Evolutionary conservation across 2,329 filamentous ascomycete genomes (phyloP).

Genomic region (Colletotrichum sp.): DNA sequence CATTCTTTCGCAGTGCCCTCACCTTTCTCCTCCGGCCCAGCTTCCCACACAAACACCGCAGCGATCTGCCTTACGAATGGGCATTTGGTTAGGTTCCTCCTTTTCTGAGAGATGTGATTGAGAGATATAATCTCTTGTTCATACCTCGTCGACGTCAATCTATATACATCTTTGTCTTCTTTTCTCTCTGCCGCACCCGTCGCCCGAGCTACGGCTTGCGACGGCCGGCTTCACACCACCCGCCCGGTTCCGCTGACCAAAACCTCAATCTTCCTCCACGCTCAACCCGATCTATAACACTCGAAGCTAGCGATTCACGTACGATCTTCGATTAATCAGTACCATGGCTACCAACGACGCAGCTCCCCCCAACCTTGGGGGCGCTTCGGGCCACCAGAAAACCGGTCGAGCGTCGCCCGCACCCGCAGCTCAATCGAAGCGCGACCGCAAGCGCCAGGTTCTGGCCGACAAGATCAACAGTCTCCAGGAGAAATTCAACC

Average conservation of each 20-base stretch:
- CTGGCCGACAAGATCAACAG: constrained; percentile 80
- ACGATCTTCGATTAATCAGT: background rate
- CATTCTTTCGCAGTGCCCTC: constrained; percentile 8
- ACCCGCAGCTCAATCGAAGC: constrained; percentile 71
- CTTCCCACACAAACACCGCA: constrained; percentile 9
- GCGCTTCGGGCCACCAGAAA: constrained; percentile 23
- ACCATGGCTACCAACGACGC: constrained; percentile 45
- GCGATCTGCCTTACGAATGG: constrained; percentile 7
- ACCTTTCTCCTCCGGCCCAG: background rate
- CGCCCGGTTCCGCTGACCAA: background rate
- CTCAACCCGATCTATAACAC: background rate
- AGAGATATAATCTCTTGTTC: background rate
- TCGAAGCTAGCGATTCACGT: background rate
- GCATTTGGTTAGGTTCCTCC: background rate
- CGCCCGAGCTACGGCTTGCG: constrained; percentile 5
- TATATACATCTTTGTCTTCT: background rate
- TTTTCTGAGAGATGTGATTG: background rate
- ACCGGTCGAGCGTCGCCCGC: constrained; percentile 40
- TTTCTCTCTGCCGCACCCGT: background rate
- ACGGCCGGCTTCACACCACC: constrained; percentile 1
- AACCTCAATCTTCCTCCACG: background rate
- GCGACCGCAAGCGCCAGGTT: constrained; percentile 86
- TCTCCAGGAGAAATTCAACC: constrained; percentile 78
- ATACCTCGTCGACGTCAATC: background rate
- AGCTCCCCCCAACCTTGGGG: constrained; percentile 32